phyloP scores from a whole-genome alignment of 2,329 filamentous ascomycete species.

The Penicillium brevicompactum region DNA sequence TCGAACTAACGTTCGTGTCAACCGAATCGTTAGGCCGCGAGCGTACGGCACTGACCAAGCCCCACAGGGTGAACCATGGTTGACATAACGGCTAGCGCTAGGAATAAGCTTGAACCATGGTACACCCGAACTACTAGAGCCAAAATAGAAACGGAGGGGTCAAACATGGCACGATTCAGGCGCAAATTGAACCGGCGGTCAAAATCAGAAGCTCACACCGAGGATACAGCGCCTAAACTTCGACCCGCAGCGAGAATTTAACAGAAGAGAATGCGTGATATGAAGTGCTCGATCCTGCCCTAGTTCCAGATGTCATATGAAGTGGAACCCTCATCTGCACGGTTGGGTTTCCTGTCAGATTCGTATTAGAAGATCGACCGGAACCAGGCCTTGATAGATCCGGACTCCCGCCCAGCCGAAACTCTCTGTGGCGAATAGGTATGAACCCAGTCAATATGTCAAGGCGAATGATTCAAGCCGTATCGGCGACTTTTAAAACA shows the following conservation, averaged over 20 bases:
- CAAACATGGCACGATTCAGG: not conserved
- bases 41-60: not conserved
- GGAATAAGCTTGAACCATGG: slow-evolving; percentile 3
- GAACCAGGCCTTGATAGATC: not conserved
- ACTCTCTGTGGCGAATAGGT: not conserved
- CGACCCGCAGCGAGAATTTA: slow-evolving; percentile 8
- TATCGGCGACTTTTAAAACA: too few relatives aligned
- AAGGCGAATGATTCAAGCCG: not conserved
- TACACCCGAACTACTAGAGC: not conserved
- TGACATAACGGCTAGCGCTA: not conserved
- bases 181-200: slow-evolving; percentile 15
- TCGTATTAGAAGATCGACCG: slow-evolving; percentile 4
- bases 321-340: not conserved
- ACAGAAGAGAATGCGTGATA: not conserved
- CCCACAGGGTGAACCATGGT: not conserved
- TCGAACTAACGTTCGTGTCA: not conserved
- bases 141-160: not conserved
- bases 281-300: not conserved
- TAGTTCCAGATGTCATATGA: not conserved
- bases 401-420: not conserved
- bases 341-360: slow-evolving; percentile 1
- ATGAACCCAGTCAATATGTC: not conserved
- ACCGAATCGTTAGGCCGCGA: not conserved
- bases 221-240: slow-evolving; percentile 19
- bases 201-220: slow-evolving; percentile 1